Conservation (phyloP, 179 eudicot species). For the Beta macrorhiza region DNA sequence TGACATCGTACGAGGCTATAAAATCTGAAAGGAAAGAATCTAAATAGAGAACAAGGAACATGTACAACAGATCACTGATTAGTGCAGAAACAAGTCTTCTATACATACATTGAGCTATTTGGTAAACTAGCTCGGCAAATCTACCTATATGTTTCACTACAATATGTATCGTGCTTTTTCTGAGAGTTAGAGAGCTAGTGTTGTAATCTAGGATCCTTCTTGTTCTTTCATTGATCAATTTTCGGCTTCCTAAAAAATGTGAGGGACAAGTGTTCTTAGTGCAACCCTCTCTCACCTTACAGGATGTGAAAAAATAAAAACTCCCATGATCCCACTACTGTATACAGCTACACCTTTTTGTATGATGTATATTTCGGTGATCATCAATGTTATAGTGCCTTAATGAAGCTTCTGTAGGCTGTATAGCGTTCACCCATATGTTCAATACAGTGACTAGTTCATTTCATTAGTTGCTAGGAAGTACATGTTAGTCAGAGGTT, state of each 20-base stretch:
- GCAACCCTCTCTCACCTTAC: not conserved
- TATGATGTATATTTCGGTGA: slow-evolving; percentile 2
- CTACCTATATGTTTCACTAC: slow-evolving; percentile 5
- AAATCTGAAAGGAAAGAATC: slow-evolving; percentile 67
- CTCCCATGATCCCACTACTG: not conserved
- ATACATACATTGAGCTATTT: not conserved
- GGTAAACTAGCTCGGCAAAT: not conserved
- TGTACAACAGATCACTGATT: not conserved
- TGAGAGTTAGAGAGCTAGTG: slow-evolving; percentile 10
- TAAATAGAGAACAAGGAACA: slow-evolving; percentile 20
- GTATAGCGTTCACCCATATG: too few relatives aligned
- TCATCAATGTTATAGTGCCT: not conserved
- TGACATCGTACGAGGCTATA: slow-evolving; percentile 88
- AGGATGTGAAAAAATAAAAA: not conserved
- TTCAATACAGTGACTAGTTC: too few relatives aligned
- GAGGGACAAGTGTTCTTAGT: not conserved
- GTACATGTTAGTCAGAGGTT: too few relatives aligned
- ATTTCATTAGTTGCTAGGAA: too few relatives aligned
- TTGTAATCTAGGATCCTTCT: slow-evolving; percentile 14
- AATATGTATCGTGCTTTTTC: not conserved
- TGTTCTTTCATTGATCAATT: not conserved
- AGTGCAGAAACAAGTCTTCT: not conserved
- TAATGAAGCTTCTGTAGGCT: too few relatives aligned
- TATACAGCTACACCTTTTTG: not conserved
- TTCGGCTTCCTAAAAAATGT: not conserved